Percentiles rank a stretch among this genome's conserved stretches.
Evolutionary conservation across 371 early-diverging fungal species (phyloP).

Genomic region (Mucor plumbeus): DNA sequence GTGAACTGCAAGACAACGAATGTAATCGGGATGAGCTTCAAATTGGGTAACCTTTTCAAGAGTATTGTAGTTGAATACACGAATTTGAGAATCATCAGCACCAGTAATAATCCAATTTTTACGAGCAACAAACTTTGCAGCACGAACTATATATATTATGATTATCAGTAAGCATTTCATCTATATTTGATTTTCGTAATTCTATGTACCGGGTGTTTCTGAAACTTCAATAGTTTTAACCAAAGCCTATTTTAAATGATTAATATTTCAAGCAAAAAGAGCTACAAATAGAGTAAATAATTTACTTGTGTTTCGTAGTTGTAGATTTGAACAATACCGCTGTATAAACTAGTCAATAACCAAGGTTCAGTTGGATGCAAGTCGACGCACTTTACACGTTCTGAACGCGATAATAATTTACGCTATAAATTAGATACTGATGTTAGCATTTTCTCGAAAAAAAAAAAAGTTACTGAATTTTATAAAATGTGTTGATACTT

Average conservation of each 20-base stretch:
- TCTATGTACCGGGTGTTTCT: conserved; percentile 75
- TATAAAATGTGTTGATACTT: conserved; percentile 10
- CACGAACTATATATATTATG: conserved; percentile 68
- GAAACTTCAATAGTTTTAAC: conserved; percentile 97
- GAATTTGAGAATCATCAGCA: conserved; percentile 96
- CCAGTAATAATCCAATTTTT: conserved; percentile 98
- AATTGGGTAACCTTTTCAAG: conserved; percentile 95
- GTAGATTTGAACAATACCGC: conserved; percentile 97
- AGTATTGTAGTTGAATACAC: conserved; percentile 99
- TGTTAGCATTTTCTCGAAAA: neutral
- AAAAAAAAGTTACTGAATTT: neutral
- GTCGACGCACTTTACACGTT: conserved; percentile 98
- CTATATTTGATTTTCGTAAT: neutral
- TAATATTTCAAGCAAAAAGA: neutral
- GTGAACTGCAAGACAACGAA: conserved; percentile 96
- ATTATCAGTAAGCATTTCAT: neutral
- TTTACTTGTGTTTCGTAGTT: conserved; percentile 97
- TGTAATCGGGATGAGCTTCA: conserved; percentile 99
- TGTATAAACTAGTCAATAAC: conserved; percentile 97
- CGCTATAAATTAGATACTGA: conserved; percentile 41
- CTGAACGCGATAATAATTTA: conserved; percentile 85
- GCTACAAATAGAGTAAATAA: neutral
- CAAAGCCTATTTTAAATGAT: conserved; percentile 61
- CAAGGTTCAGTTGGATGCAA: conserved; percentile 99
- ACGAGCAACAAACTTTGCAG: conserved; percentile 95